Base-by-base conservation (phyloP, 805 yeast species). In the Debaryomyces prosopidis region DNA sequence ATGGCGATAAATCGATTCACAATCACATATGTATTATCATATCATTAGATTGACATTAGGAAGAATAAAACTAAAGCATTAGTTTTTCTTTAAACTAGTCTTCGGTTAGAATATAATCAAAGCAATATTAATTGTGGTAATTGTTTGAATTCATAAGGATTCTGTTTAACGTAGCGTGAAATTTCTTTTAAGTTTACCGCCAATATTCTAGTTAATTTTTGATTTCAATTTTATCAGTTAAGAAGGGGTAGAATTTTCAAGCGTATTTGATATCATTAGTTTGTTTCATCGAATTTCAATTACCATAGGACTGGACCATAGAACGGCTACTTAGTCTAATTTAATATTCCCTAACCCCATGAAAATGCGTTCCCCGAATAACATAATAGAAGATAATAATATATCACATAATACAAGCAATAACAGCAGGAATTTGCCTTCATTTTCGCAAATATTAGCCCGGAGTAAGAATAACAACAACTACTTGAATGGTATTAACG, bases 301-400 rank as follows among this genome's bases (percentile, higher is more conserved):
- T 23, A 10, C 26, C 9, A 23, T 23, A 7, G 9, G 5, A 2
- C 26, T 23, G 26, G 6, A 7, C 26, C 26, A 23, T 23, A 7
- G 5, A 23, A 10, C 9, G 26, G 9, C 6, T 23, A 23, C 26
- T 23, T 23, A 2, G 26, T 23, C 26, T 23, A n/a, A n/a, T 23
- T 7, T 23, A 23, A 23, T 23, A 23, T 7, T 23, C 6, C 9
- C 26, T 23, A 23, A 23, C 26, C 26, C 26, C 26, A 23, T 23
- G 41, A 40, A 5, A 14, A 40, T 40, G 44, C 33, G 44, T 40
- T 40, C 44, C 8, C 44, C 44, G 14, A 34, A 23, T 18, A 40
- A 38, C 23, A 39, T 41, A 12, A 39, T n/a, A 50, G 50, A 14
- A 14, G 44, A 40, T 19, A 10, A 4, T 11, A 18, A 32, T 23